phyloP scores from a whole-genome alignment of 768 basidiomycete species.

The Rhodotorula toruloides region DNA sequence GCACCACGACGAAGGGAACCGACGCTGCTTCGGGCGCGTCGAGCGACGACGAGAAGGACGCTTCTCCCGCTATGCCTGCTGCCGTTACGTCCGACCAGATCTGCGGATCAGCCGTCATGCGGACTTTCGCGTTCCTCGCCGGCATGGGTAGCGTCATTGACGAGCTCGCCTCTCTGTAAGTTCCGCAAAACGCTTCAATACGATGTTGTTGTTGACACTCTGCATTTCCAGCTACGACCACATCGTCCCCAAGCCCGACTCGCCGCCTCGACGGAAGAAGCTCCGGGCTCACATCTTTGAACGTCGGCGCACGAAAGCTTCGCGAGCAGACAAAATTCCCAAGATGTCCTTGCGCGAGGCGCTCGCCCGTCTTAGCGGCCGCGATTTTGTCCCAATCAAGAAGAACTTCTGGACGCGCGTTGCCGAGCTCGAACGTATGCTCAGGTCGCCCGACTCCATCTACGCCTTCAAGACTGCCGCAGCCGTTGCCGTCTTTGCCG shows the following conservation, averaged over 20 bases:
- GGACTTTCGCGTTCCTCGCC: constrained; percentile 24
- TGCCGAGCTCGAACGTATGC: constrained; percentile 28
- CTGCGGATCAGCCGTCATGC: constrained; percentile 17
- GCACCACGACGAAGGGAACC: background rate
- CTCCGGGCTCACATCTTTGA: constrained; percentile 7
- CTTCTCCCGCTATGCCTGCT: background rate
- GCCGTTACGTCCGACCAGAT: constrained; percentile 12
- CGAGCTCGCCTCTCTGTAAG: constrained; percentile 38
- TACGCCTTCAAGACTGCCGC: constrained; percentile 44
- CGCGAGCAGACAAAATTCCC: background rate
- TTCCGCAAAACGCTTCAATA: background rate
- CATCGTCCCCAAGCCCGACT: constrained; percentile 26
- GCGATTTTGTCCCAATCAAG: constrained; percentile 20
- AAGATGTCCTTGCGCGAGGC: constrained; percentile 43
- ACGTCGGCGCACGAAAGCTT: constrained; percentile 18
- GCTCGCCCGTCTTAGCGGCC: constrained; percentile 41
- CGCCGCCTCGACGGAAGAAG: constrained; percentile 16
- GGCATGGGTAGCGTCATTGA: constrained; percentile 39
- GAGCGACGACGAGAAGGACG: constrained; percentile 22
- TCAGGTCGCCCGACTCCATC: constrained; percentile 33
- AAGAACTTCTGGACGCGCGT: constrained; percentile 29
- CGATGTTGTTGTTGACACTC: background rate
- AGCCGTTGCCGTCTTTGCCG: constrained; percentile 39
- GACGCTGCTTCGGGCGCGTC: background rate
- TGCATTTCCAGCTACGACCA: constrained; percentile 13